phyloP scores from a whole-genome alignment of 441 rosid species.

The Pelargonium cotyledonis region DNA sequence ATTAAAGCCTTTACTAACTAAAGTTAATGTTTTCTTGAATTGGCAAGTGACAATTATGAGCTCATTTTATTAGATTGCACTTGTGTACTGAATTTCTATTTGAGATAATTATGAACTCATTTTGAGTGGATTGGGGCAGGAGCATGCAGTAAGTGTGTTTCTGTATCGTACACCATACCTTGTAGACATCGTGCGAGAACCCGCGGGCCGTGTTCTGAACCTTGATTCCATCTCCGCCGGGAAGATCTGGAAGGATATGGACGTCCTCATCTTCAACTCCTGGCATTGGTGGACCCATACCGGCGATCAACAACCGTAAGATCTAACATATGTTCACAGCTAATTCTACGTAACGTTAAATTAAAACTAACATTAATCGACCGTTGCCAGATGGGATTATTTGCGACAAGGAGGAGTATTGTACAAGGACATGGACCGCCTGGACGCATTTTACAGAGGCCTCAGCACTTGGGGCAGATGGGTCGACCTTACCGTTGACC shows the following conservation, averaged over 20 bases:
- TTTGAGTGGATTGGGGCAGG: constrained; percentile 26
- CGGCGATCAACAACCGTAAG: constrained; percentile 44
- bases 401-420: constrained; percentile 38
- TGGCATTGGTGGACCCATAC: constrained; percentile 82
- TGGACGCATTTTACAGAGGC: constrained; percentile 50
- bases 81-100: too few relatives aligned
- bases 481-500: constrained; percentile 48
- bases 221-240: constrained; percentile 48
- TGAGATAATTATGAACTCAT: too few relatives aligned
- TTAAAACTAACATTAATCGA: too few relatives aligned
- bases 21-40: too few relatives aligned
- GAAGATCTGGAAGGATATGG: constrained; percentile 54
- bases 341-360: neutral
- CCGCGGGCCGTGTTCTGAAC: constrained; percentile 41
- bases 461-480: constrained; percentile 57
- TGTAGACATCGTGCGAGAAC: constrained; percentile 50
- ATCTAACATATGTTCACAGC: neutral
- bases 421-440: constrained; percentile 51
- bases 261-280: constrained; percentile 54
- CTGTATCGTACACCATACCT: constrained; percentile 60
- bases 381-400: constrained; percentile 49
- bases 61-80: too few relatives aligned
- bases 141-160: constrained; percentile 44
- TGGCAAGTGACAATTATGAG: too few relatives aligned
- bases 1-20: too few relatives aligned